Base-by-base conservation (phyloP, 345 rosid species). In the Corchorus olitorius region DNA sequence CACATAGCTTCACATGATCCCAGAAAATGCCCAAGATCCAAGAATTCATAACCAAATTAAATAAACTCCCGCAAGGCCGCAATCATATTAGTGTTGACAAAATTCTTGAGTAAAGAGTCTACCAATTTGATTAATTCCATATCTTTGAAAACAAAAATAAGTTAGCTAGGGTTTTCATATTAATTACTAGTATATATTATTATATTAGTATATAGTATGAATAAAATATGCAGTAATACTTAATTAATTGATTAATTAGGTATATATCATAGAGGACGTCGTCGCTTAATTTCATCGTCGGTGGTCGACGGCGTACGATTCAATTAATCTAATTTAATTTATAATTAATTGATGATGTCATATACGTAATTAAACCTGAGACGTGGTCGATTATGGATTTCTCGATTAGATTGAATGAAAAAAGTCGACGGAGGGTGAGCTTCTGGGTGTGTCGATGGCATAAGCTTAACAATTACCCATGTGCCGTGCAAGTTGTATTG, bases 1-100 rank as follows among this genome's bases (percentile, higher is more conserved):
- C 55, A 4, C 17, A 20, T 10, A 72, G 64, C 48, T 14, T 20
- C 74, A 74, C 78, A 68, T 61, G 78, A 61, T 74, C 71, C 75
- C 49, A 58, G 73, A 58, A 65, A 27, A 56, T 15, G 55, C 69
- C 22, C 81, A 59, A 19, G 81, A 78, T 78, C 81, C 77, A 66
- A 78, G 81, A 78, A 60, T 27, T 1, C 27, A 27, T 27, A 27
- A 27, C 27, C 27, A 73, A 7, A 5, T 11, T 11, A 5, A 22
- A 60, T 12, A 2, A 11, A 27, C 37, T 27, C 17, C 37, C 7
- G 55, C 55, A 52, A 58, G 12, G 8, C 37, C 16, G 55, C 55
- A 52, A 58, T 22, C 33, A 58, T 20, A 20, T 8, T 58, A 20
- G 35, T 58, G 34, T 60, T 60, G 65, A 60, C 65, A 13, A 27